Conservation (phyloP, 2,329 filamentous ascomycete genomes). For the Colletotrichum eremochloae region DNA sequence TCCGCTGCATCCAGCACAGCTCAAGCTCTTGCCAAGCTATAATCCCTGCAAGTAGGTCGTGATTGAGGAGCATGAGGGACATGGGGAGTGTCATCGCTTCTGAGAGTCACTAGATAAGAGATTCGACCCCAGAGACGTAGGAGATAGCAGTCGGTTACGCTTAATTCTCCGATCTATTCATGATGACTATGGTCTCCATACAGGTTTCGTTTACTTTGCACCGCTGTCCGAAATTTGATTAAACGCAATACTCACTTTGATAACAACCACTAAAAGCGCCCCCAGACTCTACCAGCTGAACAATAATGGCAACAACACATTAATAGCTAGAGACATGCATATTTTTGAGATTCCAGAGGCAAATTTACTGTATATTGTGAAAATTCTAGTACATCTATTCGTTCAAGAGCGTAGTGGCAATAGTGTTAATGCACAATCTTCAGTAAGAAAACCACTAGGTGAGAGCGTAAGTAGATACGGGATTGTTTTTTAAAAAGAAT, state of each 20-base stretch:
- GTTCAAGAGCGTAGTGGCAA: neutral
- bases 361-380: too few species aligned
- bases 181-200: neutral
- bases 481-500: neutral
- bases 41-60: constrained; percentile 7
- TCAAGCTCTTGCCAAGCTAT: constrained; percentile 11
- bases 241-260: too few species aligned
- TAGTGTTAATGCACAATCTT: neutral
- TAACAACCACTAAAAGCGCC: too few species aligned
- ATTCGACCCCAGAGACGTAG: neutral
- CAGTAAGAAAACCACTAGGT: neutral
- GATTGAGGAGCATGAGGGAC: constrained; percentile 7
- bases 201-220: neutral
- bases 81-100: neutral
- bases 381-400: too few species aligned
- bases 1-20: constrained; percentile 18
- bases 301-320: too few species aligned
- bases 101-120: neutral
- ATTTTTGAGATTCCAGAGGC: neutral
- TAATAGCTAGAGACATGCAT: too few species aligned
- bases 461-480: neutral
- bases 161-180: neutral
- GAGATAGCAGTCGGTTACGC: constrained; percentile 5
- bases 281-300: too few species aligned
- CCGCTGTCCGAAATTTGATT: too few species aligned